These are phyloP conservation scores for Dipteronia sinensis DNA, from an alignment of 345 rosid genomes.

Conservation along the genomic window DNA sequence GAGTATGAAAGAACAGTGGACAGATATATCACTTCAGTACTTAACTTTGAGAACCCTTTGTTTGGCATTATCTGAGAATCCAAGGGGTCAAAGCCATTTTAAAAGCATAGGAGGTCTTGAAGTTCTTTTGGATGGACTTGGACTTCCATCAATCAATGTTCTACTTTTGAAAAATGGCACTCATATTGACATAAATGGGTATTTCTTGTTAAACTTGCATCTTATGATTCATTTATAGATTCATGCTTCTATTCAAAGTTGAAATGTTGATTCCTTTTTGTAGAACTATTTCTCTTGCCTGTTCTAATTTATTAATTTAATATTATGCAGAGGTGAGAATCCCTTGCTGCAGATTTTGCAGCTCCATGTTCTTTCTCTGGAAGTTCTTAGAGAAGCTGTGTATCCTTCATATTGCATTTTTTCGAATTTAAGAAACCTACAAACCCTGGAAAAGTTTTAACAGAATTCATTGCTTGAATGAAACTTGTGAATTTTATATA, in stretches of 20 bases:
- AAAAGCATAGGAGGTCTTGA: conserved; percentile 85
- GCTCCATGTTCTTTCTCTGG: conserved; percentile 67
- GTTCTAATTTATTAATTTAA: conserved; percentile 20
- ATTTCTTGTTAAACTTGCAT: conserved; percentile 9
- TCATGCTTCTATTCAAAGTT: conserved; percentile 7
- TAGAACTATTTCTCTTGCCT: conserved; percentile 13
- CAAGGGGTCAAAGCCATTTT: conserved; percentile 79
- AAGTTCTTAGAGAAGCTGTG: conserved; percentile 76
- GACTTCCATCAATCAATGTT: conserved; percentile 51
- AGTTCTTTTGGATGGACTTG: conserved; percentile 73
- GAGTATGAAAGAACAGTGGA: conserved; percentile 61
- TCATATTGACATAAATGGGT: conserved; percentile 45
- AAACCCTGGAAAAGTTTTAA: neutral
- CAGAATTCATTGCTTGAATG: conserved; percentile 7
- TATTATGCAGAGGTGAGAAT: conserved; percentile 51
- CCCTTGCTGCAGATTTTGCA: conserved; percentile 46
- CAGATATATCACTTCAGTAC: conserved; percentile 55
- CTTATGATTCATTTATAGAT: neutral
- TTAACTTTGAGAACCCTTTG: conserved; percentile 57
- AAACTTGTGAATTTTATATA: conserved; percentile 9
- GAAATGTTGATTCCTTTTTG: neutral
- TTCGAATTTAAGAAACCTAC: conserved; percentile 11
- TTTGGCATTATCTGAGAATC: conserved; percentile 55
- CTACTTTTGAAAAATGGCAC: conserved; percentile 36
- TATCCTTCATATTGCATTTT: conserved; percentile 49